phyloP scores from a whole-genome alignment of 2,329 filamentous ascomycete species.

The Cladosporium sphaerospermum region DNA sequence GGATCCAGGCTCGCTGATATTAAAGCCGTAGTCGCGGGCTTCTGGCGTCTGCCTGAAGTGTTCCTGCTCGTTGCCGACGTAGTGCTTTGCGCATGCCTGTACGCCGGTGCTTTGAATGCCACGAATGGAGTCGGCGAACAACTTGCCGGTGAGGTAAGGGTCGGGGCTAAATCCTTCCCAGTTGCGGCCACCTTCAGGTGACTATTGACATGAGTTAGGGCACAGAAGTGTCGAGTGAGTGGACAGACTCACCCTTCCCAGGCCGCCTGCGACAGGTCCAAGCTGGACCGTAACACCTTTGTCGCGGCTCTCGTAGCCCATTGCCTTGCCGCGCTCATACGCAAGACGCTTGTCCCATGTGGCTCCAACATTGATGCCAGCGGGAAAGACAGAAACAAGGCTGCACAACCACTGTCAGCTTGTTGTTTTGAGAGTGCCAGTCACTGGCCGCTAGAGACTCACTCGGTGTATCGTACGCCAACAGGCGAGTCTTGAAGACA shows the following conservation, averaged over 20 bases:
- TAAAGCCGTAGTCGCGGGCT: slow-evolving; percentile 31
- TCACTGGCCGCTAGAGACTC: background rate
- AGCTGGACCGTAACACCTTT: slow-evolving; percentile 45
- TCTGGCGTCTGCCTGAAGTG: slow-evolving; percentile 33
- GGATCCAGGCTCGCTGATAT: slow-evolving; percentile 44
- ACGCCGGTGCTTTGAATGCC: slow-evolving; percentile 39
- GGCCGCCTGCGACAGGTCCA: slow-evolving; percentile 64
- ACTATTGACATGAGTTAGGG: slow-evolving; percentile 14
- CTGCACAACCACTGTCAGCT: slow-evolving; percentile 63
- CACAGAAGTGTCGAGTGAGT: background rate
- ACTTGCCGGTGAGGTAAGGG: slow-evolving; percentile 39
- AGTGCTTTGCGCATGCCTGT: slow-evolving; percentile 45
- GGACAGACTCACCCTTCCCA: slow-evolving; percentile 48
- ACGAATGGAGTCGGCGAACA: slow-evolving; percentile 35
- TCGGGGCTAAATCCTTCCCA: slow-evolving; percentile 53
- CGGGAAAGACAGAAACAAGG: slow-evolving; percentile 30
- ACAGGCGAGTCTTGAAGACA: slow-evolving; percentile 84
- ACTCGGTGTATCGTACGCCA: slow-evolving; percentile 68
- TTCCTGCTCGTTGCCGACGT: slow-evolving; percentile 59
- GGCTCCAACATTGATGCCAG: slow-evolving; percentile 29
- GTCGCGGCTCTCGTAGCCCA: slow-evolving; percentile 64
- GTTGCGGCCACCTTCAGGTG: slow-evolving; percentile 62
- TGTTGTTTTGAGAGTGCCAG: slow-evolving; percentile 66
- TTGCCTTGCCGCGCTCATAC: slow-evolving; percentile 58
- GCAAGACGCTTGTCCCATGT: slow-evolving; percentile 58